Conservation (phyloP, 768 basidiomycete genomes). For the Collybia mongolica region DNA sequence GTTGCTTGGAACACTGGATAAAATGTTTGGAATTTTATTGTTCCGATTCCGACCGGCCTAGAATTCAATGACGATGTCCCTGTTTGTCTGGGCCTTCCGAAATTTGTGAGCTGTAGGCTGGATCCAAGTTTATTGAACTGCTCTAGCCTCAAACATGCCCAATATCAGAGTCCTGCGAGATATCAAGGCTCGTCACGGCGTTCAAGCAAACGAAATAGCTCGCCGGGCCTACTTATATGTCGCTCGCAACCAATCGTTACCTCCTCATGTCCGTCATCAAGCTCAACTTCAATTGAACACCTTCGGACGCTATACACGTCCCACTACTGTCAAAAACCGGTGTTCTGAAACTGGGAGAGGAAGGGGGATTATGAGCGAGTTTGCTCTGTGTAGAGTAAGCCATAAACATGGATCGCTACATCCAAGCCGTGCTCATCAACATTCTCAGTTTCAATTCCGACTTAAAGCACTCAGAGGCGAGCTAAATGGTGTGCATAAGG, state of each 20-base stretch:
- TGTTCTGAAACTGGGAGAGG: constrained; percentile 85
- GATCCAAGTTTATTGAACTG: constrained; percentile 1
- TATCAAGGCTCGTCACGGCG: constrained; percentile 72
- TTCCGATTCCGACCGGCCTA: constrained; percentile 32
- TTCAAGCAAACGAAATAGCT: constrained; percentile 73
- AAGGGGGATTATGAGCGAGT: constrained; percentile 86
- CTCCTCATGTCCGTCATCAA: constrained; percentile 86
- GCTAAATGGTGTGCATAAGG: constrained; percentile 85
- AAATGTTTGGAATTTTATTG: neutral
- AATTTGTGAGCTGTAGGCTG: constrained; percentile 3
- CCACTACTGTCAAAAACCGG: constrained; percentile 87
- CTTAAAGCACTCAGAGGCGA: constrained; percentile 80
- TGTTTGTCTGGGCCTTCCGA: constrained; percentile 22
- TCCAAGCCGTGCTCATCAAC: neutral
- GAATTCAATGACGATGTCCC: constrained; percentile 21
- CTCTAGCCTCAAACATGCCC: constrained; percentile 28
- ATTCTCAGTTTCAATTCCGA: constrained; percentile 81
- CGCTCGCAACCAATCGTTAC: constrained; percentile 88
- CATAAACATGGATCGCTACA: constrained; percentile 9
- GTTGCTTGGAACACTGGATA: too few species aligned
- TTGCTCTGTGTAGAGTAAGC: constrained; percentile 77
- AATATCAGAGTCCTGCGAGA: constrained; percentile 66
- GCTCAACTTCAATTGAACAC: constrained; percentile 93
- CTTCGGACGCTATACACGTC: constrained; percentile 78
- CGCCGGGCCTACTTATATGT: constrained; percentile 92